Evolutionary conservation across 176 grass and related monocot genomes (phyloP).

Genomic region (Avena eriantha): DNA sequence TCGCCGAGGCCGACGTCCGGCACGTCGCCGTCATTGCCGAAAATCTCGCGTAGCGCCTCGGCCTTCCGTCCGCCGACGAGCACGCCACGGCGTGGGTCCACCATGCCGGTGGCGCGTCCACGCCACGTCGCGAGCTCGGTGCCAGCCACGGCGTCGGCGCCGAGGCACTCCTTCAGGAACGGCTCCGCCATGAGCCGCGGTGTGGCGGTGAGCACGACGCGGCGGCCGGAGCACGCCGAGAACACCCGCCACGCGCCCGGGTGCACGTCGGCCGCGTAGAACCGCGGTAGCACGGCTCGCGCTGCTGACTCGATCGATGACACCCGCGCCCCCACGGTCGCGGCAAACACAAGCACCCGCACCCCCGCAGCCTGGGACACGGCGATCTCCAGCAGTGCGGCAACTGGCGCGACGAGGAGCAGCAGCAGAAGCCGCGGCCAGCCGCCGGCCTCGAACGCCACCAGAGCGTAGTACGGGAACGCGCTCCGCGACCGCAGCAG

Average conservation of each 20-base stretch:
- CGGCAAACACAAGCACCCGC: conserved; percentile 64
- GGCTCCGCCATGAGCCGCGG: conserved; percentile 78
- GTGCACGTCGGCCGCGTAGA: conserved; percentile 70
- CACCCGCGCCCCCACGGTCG: conserved; percentile 46
- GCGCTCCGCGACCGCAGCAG: conserved; percentile 62
- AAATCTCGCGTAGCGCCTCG: conserved; percentile 45
- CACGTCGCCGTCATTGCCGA: conserved; percentile 31
- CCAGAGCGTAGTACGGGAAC: conserved; percentile 85
- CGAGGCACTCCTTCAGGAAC: conserved; percentile 70
- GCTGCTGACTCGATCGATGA: conserved; percentile 61
- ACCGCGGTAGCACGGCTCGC: conserved; percentile 63
- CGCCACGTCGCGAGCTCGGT: conserved; percentile 65
- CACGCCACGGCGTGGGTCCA: conserved; percentile 32
- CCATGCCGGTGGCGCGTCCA: conserved; percentile 46
- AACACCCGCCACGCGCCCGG: conserved; percentile 53
- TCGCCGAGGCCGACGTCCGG: conserved; percentile 67
- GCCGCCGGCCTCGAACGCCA: conserved; percentile 76
- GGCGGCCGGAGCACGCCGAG: conserved; percentile 29
- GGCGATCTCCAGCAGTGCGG: conserved; percentile 35
- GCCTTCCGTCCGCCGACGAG: conserved; percentile 41
- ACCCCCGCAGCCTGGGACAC: conserved; percentile 56
- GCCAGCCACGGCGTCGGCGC: conserved; percentile 59
- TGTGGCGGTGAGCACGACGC: conserved; percentile 44
- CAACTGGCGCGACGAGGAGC: conserved; percentile 57
- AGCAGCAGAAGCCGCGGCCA: conserved; percentile 62